Evolutionary conservation across 805 yeast species (phyloP).

Genomic region (Lachancea cidri): DNA sequence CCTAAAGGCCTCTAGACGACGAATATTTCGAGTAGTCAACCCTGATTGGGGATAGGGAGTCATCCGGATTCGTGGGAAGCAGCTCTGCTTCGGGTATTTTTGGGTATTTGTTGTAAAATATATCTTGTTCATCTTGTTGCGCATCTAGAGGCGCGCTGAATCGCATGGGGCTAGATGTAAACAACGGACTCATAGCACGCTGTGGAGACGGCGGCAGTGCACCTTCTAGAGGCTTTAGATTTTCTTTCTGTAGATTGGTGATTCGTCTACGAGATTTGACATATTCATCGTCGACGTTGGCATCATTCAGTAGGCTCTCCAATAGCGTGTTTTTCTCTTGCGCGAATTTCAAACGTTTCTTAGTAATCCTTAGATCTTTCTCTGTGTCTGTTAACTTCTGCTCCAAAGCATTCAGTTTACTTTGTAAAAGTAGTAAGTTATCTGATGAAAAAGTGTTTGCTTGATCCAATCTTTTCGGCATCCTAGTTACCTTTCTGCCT

Average conservation of each 20-base stretch:
- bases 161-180: conserved; percentile 32
- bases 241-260: conserved; percentile 28
- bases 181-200: conserved; percentile 24
- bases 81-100: conserved; percentile 29
- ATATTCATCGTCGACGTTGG: conserved; percentile 29
- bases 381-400: conserved; percentile 10
- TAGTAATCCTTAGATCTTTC: conserved; percentile 18
- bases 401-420: conserved; percentile 13
- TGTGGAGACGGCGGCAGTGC: conserved; percentile 31
- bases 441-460: conserved; percentile 13
- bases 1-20: conserved; percentile 4
- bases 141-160: conserved; percentile 1
- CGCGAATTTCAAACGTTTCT: conserved; percentile 26
- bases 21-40: conserved; percentile 29
- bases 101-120: conserved; percentile 28
- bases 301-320: conserved; percentile 30
- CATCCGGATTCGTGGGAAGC: conserved; percentile 16
- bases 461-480: neutral
- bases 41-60: conserved; percentile 28
- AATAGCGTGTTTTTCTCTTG: conserved; percentile 28
- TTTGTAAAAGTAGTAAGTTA: conserved; percentile 16
- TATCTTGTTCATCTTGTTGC: neutral
- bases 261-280: conserved; percentile 31
- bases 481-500: conserved; percentile 13
- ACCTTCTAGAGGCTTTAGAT: conserved; percentile 24